These are phyloP conservation scores for Carex littledalei DNA, from an alignment of 176 grass and related monocot genomes.

Conservation along the genomic window DNA sequence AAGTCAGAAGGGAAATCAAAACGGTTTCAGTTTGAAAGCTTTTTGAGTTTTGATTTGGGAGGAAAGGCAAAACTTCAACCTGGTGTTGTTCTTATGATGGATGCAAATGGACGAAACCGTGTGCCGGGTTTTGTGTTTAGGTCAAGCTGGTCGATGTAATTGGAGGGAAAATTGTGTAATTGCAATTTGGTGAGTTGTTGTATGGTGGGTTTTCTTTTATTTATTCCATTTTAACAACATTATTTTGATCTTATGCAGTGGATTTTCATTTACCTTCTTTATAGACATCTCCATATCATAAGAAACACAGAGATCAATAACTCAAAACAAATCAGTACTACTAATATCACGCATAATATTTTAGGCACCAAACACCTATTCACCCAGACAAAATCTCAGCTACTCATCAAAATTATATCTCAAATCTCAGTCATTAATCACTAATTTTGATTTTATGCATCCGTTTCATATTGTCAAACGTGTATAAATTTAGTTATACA, in stretches of 20 bases:
- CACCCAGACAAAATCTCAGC: too few relatives aligned
- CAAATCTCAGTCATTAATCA: too few relatives aligned
- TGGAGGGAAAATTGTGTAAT: neutral
- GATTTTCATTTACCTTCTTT: neutral
- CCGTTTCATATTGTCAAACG: too few relatives aligned
- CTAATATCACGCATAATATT: too few relatives aligned
- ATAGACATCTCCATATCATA: neutral
- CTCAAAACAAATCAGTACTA: neutral
- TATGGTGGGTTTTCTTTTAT: neutral
- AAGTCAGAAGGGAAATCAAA: slow-evolving; percentile 36
- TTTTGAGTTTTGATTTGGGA: slow-evolving; percentile 62
- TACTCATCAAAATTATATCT: too few relatives aligned
- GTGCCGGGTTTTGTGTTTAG: slow-evolving; percentile 41
- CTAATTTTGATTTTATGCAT: too few relatives aligned
- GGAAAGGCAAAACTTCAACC: slow-evolving; percentile 62
- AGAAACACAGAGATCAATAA: neutral
- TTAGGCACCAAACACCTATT: too few relatives aligned
- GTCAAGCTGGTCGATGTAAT: slow-evolving; percentile 66
- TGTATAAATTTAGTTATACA: too few relatives aligned
- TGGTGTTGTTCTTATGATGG: slow-evolving; percentile 39
- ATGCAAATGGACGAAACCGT: slow-evolving; percentile 29
- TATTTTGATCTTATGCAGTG: neutral
- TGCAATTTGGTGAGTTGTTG: neutral
- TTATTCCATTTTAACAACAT: neutral
- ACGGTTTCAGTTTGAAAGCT: slow-evolving; percentile 48